phyloP scores from a whole-genome alignment of 208 protist species.

The Trypanosoma mega region DNA sequence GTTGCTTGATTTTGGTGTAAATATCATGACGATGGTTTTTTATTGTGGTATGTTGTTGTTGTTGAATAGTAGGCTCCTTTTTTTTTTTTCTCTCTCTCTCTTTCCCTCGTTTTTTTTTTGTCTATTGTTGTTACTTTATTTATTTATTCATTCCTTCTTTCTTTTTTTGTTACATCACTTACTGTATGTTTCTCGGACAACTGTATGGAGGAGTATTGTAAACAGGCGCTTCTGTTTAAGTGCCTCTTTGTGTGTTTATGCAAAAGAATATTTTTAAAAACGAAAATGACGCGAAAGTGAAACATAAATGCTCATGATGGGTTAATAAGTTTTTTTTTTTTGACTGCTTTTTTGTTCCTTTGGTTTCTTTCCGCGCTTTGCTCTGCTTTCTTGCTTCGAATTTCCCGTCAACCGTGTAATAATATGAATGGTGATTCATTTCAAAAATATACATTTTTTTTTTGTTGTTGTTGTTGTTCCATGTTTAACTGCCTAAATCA shows the following conservation, averaged over 20 bases:
- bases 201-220: no score
- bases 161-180: not conserved
- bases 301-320: no score
- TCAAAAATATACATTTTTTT: slow-evolving; percentile 19
- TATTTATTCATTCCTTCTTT: not conserved
- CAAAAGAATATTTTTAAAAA: no score
- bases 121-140: not conserved
- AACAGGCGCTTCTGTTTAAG: no score
- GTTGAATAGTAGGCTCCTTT: not conserved
- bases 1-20: not conserved
- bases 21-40: not conserved
- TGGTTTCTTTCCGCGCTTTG: no score
- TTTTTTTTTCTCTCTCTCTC: slow-evolving; percentile 8
- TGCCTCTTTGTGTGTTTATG: no score
- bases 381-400: no score
- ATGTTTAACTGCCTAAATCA: not conserved
- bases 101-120: slow-evolving; percentile 3
- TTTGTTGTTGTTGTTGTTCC: slow-evolving; percentile 21
- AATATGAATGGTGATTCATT: not conserved
- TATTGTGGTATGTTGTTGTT: not conserved
- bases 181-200: no score
- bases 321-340: no score
- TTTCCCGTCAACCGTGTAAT: no score
- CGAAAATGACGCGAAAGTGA: no score
- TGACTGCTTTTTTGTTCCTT: no score